Base-by-base conservation (phyloP, 106 monocot species). In the Cymbidium sinense region DNA sequence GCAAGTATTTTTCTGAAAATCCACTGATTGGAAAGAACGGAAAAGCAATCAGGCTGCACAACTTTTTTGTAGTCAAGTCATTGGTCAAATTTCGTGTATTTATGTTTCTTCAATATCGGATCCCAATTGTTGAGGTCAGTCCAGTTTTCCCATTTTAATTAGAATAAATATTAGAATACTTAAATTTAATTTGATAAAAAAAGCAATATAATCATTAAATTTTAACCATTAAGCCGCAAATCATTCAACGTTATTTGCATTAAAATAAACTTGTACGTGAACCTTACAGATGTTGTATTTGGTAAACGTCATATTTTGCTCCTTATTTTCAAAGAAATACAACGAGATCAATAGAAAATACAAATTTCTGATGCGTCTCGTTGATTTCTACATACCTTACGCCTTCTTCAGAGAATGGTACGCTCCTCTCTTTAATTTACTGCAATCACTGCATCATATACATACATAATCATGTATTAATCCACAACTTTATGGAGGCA, bases 391-490 rank as follows among this genome's bases (percentile, higher is more conserved):
- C 37, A 79, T 77, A 61, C 93, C 93, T 15, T 94, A 89, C 55
- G 62, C 33, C 64, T 89, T 83, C 83, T 94, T 94, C 84, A 85
- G 83, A 29, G 92, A 87, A 47, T 78, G 85, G 89, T 89, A 89
- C 33, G 82, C 5, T 36, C 21, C n/a, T n/a, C n/a, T n/a, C n/a
- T n/a, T 21, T 1, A 70, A 39, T 55, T 20, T 1, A 20, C 19
- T n/a, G n/a, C n/a, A n/a, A n/a, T n/a, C n/a, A n/a, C n/a, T n/a
- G n/a, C n/a, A n/a, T n/a, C n/a, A n/a, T n/a, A n/a, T n/a, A n/a
- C n/a, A n/a, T n/a, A n/a, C n/a, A n/a, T n/a, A n/a, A n/a, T n/a
- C n/a, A n/a, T n/a, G n/a, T n/a, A n/a, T n/a, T n/a, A n/a, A n/a
- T n/a, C n/a, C n/a, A n/a, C n/a, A n/a, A 64, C 51, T 7, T 20